These are phyloP conservation scores for Forsythia viridissima DNA, from an alignment of 257 asterid genomes.

Conservation along the genomic window DNA sequence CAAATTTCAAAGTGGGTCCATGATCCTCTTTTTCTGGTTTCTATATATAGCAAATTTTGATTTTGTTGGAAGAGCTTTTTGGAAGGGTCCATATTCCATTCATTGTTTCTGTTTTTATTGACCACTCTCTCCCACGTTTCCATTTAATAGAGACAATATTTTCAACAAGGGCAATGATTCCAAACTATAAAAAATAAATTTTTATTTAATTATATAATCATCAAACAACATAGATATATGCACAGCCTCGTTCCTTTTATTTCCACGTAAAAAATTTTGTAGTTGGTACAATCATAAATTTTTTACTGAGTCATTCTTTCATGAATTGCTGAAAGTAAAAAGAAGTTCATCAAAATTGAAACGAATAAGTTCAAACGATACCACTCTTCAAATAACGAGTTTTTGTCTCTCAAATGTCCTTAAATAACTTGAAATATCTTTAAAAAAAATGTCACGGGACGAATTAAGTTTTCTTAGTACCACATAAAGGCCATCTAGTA, in stretches of 20 bases:
- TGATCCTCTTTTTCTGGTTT: background rate
- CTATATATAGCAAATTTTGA: background rate
- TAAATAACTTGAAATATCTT: background rate
- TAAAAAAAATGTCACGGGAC: background rate
- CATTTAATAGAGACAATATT: background rate
- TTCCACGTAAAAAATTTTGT: background rate
- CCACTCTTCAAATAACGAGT: too few species aligned
- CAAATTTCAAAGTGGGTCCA: background rate
- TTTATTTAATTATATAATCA: background rate
- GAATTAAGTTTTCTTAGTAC: background rate
- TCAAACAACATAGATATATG: background rate
- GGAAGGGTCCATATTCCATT: background rate
- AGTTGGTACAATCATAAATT: too few species aligned
- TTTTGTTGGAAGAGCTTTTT: background rate
- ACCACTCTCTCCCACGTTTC: background rate
- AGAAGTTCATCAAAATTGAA: too few species aligned
- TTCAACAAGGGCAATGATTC: background rate
- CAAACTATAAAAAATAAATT: background rate
- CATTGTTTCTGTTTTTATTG: background rate
- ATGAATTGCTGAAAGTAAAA: too few species aligned
- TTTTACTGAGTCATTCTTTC: too few species aligned
- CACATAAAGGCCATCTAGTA: background rate
- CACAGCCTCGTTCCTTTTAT: too few species aligned
- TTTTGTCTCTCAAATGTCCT: background rate
- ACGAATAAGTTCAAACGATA: too few species aligned